Evolutionary conservation across 805 yeast species (phyloP), one percentile per base, ranked within the genome.

Genomic region (Cyberlindnera veronae): DNA sequence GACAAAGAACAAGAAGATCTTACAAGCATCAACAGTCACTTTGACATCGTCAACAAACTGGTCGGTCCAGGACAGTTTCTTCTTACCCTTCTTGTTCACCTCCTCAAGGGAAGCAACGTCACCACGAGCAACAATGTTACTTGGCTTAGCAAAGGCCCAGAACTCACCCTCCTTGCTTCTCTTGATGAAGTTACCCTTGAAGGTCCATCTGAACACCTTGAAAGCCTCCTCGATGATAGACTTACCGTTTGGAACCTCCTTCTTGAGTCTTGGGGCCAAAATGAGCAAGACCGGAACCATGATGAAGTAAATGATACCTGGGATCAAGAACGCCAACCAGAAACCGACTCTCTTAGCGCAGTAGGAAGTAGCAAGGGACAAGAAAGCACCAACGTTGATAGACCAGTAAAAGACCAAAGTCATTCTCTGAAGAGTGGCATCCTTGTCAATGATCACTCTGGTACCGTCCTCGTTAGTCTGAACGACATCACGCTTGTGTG

Each of bases 301-400:
- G 50, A 78, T 43, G 46, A 70, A 60, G 57, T 76, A 80, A 63
- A 78, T 66, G 36, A 79, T 65, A 55, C 81, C 76, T 13, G 91
- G 90, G 42, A 84, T 67, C 51, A 83, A 63, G 65, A 69, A 85
- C 21, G 93, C 90, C 23, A 87, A 81, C 82, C 83, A 79, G 62
- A 76, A 79, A 19, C 85, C 91, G 34, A 75, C 72, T 42, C 75
- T 68, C 26, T 65, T 57, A 62, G 85, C 95, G 60, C 82, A 62
- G 63, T 80, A 80, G 7, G 90, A 81, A 33, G 93, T 84, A 30
- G 88, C 90, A 50, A 85, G 74, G 36, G 84, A 81, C 13, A 87
- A 74, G 49, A 85, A 68, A 7, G 88, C 74, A 42, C 95, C 95
- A 44, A 83, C 62, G 63, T 85, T 85, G 58, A 84, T 79, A 72